A percentile compares a stretch with the other conserved stretches of the same genome.
These are phyloP conservation scores for Malassezia dermatis DNA, from an alignment of 1,284 basidiomycete genomes.

Conservation along the genomic window DNA sequence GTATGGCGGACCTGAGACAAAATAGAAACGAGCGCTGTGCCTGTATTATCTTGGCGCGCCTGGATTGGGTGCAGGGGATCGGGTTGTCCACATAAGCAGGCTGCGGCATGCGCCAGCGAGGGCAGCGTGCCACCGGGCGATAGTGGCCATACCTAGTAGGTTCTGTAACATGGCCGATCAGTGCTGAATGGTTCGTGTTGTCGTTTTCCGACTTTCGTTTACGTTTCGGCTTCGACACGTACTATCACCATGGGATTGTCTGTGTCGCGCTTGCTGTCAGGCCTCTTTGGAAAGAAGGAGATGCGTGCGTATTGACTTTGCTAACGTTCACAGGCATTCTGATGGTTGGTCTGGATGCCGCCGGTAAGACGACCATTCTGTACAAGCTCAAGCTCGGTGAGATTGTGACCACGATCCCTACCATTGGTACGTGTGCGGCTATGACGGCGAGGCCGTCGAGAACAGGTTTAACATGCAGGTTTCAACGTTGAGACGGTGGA, in stretches of 20 bases:
- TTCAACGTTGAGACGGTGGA: slow-evolving; percentile 88
- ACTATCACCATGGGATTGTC: slow-evolving; percentile 39
- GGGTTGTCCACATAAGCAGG: slow-evolving; percentile 12
- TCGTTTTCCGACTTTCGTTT: slow-evolving; percentile 12
- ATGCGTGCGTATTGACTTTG: slow-evolving; percentile 31
- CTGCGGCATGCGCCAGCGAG: slow-evolving; percentile 18
- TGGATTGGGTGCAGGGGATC: background rate
- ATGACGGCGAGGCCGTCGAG: background rate
- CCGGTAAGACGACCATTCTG: slow-evolving; percentile 70
- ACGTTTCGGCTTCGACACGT: slow-evolving; percentile 1
- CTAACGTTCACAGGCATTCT: slow-evolving; percentile 47
- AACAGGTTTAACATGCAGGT: slow-evolving; percentile 49
- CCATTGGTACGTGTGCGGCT: slow-evolving; percentile 55
- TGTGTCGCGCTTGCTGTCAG: slow-evolving; percentile 46
- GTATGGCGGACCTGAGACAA: slow-evolving; percentile 14
- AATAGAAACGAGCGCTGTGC: background rate
- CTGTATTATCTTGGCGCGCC: background rate
- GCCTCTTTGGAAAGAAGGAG: slow-evolving; percentile 48
- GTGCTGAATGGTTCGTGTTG: background rate
- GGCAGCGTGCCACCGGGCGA: background rate
- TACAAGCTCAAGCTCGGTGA: slow-evolving; percentile 99
- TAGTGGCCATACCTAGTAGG: slow-evolving; percentile 5
- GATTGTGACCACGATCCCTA: slow-evolving; percentile 98
- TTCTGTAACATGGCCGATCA: background rate
- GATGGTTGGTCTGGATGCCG: slow-evolving; percentile 87